Base-by-base conservation (phyloP, 345 rosid genomes). In the Brassica juncea region DNA sequence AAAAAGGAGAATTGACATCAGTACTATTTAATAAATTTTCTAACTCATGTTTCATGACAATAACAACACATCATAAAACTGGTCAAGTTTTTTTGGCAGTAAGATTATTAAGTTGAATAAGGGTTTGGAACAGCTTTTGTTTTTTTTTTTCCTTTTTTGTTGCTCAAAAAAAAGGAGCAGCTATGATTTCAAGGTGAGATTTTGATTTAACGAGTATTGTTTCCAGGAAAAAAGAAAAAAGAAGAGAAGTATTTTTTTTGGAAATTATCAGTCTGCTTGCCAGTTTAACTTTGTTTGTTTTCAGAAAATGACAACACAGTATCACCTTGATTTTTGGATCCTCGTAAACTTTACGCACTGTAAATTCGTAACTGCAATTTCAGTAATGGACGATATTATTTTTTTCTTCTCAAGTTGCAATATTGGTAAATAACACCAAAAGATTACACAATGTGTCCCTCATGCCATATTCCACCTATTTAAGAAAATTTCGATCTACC, bases 261-360 rank as follows among this genome's bases (percentile, higher is more conserved):
- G 66, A 75, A 66, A 67, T 42, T 28, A 60, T 68, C 42, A 19
- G 49, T 76, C 61, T 68, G 44, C 52, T 44, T 12, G 59, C 44
- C 58, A 27, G 66, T 66, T 27, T 66, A 67, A 27, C 79, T 67
- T 57, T 67, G 68, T 31, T 60, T 68, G 62, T 69, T 44, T 60
- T 76, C 35, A 47, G 74, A 69, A 76, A 76, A 60, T 60, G 69
- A 61, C 80, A 69, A 8, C 69, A 76, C 74, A 61, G 69, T 69
- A 31, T 77, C 70, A 31, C 74, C 74, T 76, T 69, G 61, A 76
- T 42, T 68, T 68, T 60, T 60, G 74, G 68, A 31, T 70, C 55
- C 37, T 70, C 64, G 11, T 70, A 70, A 77, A 69, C 75, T 70
- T 62, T 62, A 47, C 37, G 55, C 70, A 69, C 70, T 21, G 74